phyloP scores from a whole-genome alignment of 1,284 basidiomycete species.

The Microbotryum silenes-acaulis region DNA sequence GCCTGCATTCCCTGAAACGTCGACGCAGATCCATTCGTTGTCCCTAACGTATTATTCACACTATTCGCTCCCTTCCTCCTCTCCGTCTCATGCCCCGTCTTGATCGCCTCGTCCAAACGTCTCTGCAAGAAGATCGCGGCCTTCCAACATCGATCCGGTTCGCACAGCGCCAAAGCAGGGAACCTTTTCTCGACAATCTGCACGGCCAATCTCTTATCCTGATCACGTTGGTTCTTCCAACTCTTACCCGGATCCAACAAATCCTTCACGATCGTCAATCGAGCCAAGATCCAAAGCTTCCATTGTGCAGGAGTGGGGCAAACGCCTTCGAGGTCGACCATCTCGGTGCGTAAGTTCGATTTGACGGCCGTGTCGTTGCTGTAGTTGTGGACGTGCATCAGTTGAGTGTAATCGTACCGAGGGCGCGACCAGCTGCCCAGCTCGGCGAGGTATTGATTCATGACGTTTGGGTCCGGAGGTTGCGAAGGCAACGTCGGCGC shows the following conservation, averaged over 20 bases:
- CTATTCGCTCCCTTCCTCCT: background rate
- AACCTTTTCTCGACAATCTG: constrained; percentile 2
- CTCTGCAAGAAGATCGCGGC: background rate
- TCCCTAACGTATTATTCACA: background rate
- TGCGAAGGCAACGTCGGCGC: background rate
- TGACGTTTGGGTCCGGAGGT: background rate
- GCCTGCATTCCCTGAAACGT: background rate
- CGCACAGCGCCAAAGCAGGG: constrained; percentile 1
- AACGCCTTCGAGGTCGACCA: constrained; percentile 3
- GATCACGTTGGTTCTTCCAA: background rate
- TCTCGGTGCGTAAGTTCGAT: background rate
- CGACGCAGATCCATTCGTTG: background rate
- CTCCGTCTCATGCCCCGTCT: background rate
- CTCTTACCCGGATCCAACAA: background rate
- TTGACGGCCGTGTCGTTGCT: background rate
- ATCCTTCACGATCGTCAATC: background rate
- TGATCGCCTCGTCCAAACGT: constrained; percentile 3
- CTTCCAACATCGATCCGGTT: constrained; percentile 2
- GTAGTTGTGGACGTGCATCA: constrained; percentile 2
- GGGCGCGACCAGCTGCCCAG: constrained; percentile 1
- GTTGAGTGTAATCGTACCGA: background rate
- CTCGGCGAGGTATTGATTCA: background rate
- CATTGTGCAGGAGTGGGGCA: background rate
- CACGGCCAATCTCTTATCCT: constrained; percentile 1
- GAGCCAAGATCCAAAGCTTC: background rate